Base-by-base conservation (phyloP, 371 early-diverging fungal species). In the Mycotypha africana region DNA sequence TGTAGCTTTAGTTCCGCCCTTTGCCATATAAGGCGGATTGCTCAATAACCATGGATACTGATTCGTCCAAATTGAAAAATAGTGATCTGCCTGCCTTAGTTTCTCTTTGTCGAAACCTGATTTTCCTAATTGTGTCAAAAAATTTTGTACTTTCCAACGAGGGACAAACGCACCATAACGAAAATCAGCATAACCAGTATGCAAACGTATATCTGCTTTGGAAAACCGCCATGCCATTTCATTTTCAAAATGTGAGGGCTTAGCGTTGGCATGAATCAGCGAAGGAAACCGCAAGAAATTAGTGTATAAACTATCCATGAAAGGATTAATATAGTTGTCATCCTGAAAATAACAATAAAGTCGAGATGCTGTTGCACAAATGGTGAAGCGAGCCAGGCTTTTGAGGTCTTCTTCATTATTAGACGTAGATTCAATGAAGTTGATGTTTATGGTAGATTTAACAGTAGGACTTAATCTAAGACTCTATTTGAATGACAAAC, bases 31-130 rank as follows among this genome's bases (percentile, higher is more conserved):
- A 17, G 76, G 64, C 8, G 76, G 74, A 42, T 76, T 76, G 37
- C 70, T 62, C 8, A 83, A 51, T 26, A 79, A 60, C 62, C 77
- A 83, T 11, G 84, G 84, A 42, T 79, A 83, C 37, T 81, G 81
- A 39, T 83, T 83, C 24, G 72, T 77, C 81, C 81, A 83, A 19
- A 83, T 65, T 15, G 79, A 65, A 51, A 83, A 83, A 48, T 78
- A 83, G 50, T 68, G 66, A 32, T 83, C 84, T 20, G 76, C 72
- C 41, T 72, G 56, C 19, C 66, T 62, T 19, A 79, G 52, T 20
- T 68, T 64, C 15, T 77, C 75, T 50, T 76, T 79, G 1, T 51
- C 59, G 11, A 81, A 38, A 0, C 71, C 70, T 8, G 65, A 68
- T 45, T 73, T 76, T 25, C 80, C 84, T 8, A 78, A 53, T 42